phyloP scores from a whole-genome alignment of 306 rosid genomes.

The Vicia faba region DNA sequence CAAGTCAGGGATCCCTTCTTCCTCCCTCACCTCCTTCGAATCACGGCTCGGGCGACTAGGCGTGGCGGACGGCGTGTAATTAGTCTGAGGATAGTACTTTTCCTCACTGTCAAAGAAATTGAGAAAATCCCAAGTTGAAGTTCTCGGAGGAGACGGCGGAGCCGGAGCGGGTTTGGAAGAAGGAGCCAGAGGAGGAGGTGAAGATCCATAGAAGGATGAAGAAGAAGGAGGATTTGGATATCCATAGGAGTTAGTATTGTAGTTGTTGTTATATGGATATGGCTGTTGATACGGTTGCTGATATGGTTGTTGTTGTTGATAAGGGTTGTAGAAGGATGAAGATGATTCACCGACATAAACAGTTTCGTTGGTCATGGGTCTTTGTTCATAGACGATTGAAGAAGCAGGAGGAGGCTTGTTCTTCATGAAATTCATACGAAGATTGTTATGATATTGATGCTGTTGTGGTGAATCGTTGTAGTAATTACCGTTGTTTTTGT shows the following conservation, averaged over 20 bases:
- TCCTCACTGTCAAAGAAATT: slow-evolving; percentile 63
- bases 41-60: slow-evolving; percentile 84
- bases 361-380: slow-evolving; percentile 47
- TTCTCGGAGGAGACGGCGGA: slow-evolving; percentile 81
- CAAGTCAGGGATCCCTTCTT: slow-evolving; percentile 96
- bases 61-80: slow-evolving; percentile 70
- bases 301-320: slow-evolving; percentile 15
- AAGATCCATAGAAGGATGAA: slow-evolving; percentile 43
- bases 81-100: slow-evolving; percentile 48
- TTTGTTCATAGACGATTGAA: slow-evolving; percentile 69
- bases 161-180: slow-evolving; percentile 70
- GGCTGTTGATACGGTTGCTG: slow-evolving; percentile 10
- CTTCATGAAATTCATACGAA: slow-evolving; percentile 68
- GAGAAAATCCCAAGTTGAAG: slow-evolving; percentile 78
- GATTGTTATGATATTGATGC: not conserved
- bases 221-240: slow-evolving; percentile 32
- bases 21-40: slow-evolving; percentile 81
- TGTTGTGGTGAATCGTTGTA: not conserved
- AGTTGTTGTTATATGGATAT: not conserved
- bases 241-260: not conserved
- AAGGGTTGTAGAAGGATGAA: slow-evolving; percentile 42
- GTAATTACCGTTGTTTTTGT: not conserved
- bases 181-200: slow-evolving; percentile 34
- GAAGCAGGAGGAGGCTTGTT: slow-evolving; percentile 59
- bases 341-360: slow-evolving; percentile 76